Conservation (phyloP, 352 stramenopile genomes). For the Phytophthora crassamura region DNA sequence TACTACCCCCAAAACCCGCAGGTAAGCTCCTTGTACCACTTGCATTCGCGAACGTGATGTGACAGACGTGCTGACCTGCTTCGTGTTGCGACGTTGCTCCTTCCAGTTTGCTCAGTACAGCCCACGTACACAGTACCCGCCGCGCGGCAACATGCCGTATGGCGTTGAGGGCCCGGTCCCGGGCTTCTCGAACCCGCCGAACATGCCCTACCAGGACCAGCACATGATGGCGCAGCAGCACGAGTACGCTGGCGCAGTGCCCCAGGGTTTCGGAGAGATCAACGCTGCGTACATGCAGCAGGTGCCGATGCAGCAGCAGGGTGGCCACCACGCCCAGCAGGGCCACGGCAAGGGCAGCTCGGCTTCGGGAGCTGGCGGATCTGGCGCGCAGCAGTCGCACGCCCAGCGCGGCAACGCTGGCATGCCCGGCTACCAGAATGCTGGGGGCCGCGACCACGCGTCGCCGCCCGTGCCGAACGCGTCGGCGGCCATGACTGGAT, state of each 20-base stretch:
- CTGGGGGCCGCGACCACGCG: conserved; percentile 59
- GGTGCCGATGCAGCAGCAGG: conserved; percentile 53
- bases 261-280: conserved; percentile 87
- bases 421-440: conserved; percentile 68
- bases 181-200: conserved; percentile 81
- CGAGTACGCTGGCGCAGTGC: conserved; percentile 77
- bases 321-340: conserved; percentile 58
- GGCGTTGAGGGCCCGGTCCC: conserved; percentile 81
- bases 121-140: conserved; percentile 84
- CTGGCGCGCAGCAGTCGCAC: conserved; percentile 55
- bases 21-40: conserved; percentile 34
- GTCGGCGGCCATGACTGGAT: conserved; percentile 60
- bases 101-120: conserved; percentile 86
- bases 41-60: not conserved
- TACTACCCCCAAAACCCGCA: conserved; percentile 89
- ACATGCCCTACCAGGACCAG: conserved; percentile 87
- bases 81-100: conserved; percentile 11
- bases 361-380: conserved; percentile 40
- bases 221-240: conserved; percentile 82
- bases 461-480: conserved; percentile 76
- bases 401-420: conserved; percentile 61
- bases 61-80: conserved; percentile 10
- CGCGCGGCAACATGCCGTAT: conserved; percentile 85
- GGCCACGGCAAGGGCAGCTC: conserved; percentile 69
- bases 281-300: conserved; percentile 80